Base-by-base conservation (phyloP, 2,329 filamentous ascomycete species). In the Xylaria sp. region DNA sequence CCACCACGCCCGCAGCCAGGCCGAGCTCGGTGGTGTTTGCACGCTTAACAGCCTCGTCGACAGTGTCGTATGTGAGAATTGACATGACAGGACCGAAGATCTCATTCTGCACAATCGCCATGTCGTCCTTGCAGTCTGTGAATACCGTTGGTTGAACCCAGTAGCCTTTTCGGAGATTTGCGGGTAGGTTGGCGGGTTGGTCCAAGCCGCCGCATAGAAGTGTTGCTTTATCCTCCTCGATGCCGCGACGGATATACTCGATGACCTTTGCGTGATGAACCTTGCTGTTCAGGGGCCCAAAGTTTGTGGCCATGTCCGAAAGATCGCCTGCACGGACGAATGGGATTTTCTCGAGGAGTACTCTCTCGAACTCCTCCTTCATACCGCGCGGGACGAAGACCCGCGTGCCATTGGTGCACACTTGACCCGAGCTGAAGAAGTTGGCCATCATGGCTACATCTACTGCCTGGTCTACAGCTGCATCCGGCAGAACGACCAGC, bases 361-460 rank as follows among this genome's bases (percentile, higher is more conserved):
- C 82, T 74, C 86, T 83, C 79, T 97, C 93, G 72, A 97, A 94
- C 0, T 83, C 84, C 15, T 82, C 66, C 78, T 94, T 90, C 79
- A 94, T 85, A 46, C 81, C 78, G 41, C 85, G 82, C 0, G 92
- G 93, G 2, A 97, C 86, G 78, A 97, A 97, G 41, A 97, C 94
- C 12, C 94, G 87, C 0, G 94, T 97, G 59, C 94, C 94, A 79
- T 97, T 97, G 60, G 94, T 97, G 86, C 94, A 97, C 60, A 97
- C 94, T 81, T 97, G 94, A 36, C 94, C 94, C 0, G 92, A 92
- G 73, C 91, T 94, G 85, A 92, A 97, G 83, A 97, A 97, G 81
- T 97, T 97, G 75, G 94, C 94, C 85, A 97, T 93, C 91, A 97
- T 94, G 71, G 93, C 94, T 36, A 93, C 92, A 76, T 97, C 91